Evolutionary conservation across 345 rosid genomes (phyloP), one percentile per base, ranked within the genome.

Genomic region (Brassica juncea): DNA sequence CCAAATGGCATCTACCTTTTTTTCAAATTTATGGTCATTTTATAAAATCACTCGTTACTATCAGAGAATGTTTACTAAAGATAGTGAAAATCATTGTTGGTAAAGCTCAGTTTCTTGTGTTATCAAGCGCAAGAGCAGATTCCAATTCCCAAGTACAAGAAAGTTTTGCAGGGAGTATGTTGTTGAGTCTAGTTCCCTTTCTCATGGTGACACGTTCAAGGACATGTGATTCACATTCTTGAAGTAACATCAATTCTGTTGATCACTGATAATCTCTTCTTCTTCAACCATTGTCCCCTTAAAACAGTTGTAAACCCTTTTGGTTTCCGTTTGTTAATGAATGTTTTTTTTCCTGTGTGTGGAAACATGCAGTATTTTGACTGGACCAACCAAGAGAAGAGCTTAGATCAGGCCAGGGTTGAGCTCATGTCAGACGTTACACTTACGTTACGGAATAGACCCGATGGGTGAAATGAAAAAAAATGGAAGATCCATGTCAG

Each of bases 331-430:
- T 54, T 75, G 8, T 55, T 75, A 12, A 10, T 57, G 31, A 71
- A 0, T 66, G 15, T 37, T 35, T 54, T 54, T 12, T 0, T 31
- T 16, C 37, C 9, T 6, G 37, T 34, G 27, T 34, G 23, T 54
- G 35, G 44, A 52, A 37, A 16, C 5, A n/a, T 21, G 27, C 81
- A 78, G 82, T 78, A 71, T 66, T 21, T 25, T 25, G 81, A 78
- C 66, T 59, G 7, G 14, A 14, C 57, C 27, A 58, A 71, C 58
- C 82, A 72, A 67, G 66, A 12, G n/a, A 66, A 67, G 71, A 71
- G 77, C 61, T 73, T 79, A 66, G 72, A 79, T 28, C 77, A 64
- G 2, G 71, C 77, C 1, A 79, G 73, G 67, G 73, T 66, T 72
- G 25, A 72, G 27, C 73, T 72, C 19, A 34, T 34, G 37, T 34